Evolutionary conservation across 2,329 filamentous ascomycete species (phyloP).

Genomic region (Trichophyton benhamiae): DNA sequence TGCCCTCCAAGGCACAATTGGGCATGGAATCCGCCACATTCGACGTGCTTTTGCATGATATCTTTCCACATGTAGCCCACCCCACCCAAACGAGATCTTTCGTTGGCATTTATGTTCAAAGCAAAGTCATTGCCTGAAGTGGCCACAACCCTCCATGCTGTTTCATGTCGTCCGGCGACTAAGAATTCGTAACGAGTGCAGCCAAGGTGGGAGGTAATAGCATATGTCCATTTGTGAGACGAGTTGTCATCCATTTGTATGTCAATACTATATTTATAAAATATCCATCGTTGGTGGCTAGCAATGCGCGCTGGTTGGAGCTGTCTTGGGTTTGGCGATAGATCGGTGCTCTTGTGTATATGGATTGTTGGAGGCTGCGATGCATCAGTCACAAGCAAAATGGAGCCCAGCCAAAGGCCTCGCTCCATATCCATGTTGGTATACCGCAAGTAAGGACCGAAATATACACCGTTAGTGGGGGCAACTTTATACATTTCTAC

Average conservation of each 20-base stretch:
- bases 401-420: slow-evolving; percentile 83
- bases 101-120: slow-evolving; percentile 71
- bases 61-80: slow-evolving; percentile 98
- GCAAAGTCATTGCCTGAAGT: slow-evolving; percentile 96
- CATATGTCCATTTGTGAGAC: slow-evolving; percentile 88
- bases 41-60: slow-evolving; percentile 90
- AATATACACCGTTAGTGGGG: slow-evolving; percentile 94
- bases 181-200: slow-evolving; percentile 98
- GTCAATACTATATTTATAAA: slow-evolving; percentile 89
- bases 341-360: slow-evolving; percentile 75
- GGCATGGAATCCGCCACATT: slow-evolving; percentile 89
- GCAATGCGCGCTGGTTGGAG: slow-evolving; percentile 70
- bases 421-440: slow-evolving; percentile 94
- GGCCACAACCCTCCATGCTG: slow-evolving; percentile 87
- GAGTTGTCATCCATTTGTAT: slow-evolving; percentile 72
- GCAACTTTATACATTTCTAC: slow-evolving; percentile 89
- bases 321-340: slow-evolving; percentile 86
- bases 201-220: slow-evolving; percentile 88
- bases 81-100: slow-evolving; percentile 74
- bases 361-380: slow-evolving; percentile 92
- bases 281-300: slow-evolving; percentile 85
- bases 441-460: slow-evolving; percentile 89
- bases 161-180: slow-evolving; percentile 79
- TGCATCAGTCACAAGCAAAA: slow-evolving; percentile 81
- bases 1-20: slow-evolving; percentile 88